Base-by-base conservation (phyloP, 225 moss, liverwort and hornwort genomes). In the Bryum argenteum region DNA sequence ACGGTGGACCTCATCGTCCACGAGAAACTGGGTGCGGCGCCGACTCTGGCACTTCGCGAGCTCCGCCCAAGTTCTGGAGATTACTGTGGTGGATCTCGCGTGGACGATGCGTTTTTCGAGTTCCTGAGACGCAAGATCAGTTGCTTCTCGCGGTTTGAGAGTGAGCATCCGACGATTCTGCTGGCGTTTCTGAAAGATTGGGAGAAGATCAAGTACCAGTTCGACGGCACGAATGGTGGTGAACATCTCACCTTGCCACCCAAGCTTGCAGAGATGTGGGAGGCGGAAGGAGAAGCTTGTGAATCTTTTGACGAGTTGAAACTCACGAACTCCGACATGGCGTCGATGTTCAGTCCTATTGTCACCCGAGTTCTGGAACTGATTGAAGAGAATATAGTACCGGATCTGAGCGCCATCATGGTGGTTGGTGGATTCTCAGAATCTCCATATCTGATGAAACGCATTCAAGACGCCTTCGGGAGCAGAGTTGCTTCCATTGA, bases 31-130 rank as follows among this genome's bases (percentile, higher is more conserved):
- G 78, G 74, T 9, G 10, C 58, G 0, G 11, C 47, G 4, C 56
- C 54, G 17, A 9, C 67, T 2, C 54, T 72, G 10, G 66, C 77
- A 6, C 82, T 87, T 0, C 48, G 12, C 19, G 85, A 89, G 68
- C 54, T 84, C 11, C 66, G 72, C 12, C 53, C 17, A 10, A 80
- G 75, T 5, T 67, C 84, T 2, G 92, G 90, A 2, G 84, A 73
- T 0, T 15, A 83, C 12, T 83, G 84, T n/a, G 92, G 88, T 15
- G 90, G 88, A 3, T 77, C 79, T 0, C 66, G 18, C 1, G 84
- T 88, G 8, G 86, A 90, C 8, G 50, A 75, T 1, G 68, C 33
- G 13, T 90, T 90, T 23, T 10, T 68, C 7, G 17, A 8, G 0
- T 79, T 80, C 57, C 23, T 90, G 14, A 11, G 61, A 8, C 3